These are phyloP conservation scores for Curvularia eragrostidis DNA, from an alignment of 2,329 filamentous ascomycete genomes.

Conservation along the genomic window DNA sequence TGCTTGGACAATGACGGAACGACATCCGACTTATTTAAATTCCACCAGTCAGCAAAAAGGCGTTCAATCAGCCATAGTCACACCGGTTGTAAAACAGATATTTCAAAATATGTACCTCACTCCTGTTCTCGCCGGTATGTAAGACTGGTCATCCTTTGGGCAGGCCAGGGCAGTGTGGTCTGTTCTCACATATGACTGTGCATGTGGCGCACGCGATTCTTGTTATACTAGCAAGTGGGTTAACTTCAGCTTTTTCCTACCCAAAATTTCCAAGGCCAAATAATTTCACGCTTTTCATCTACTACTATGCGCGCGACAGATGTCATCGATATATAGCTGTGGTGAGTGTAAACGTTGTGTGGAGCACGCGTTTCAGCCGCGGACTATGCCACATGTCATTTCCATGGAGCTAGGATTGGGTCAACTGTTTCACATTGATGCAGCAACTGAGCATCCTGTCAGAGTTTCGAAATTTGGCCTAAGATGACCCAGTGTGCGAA, in stretches of 20 bases:
- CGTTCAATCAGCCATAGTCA: neutral
- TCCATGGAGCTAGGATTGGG: neutral
- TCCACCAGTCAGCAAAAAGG: conserved; percentile 13
- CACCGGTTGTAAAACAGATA: neutral
- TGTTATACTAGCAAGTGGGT: neutral
- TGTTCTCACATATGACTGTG: neutral
- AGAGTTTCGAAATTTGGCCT: neutral
- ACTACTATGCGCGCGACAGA: neutral
- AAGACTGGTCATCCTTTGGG: neutral
- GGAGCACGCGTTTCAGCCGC: neutral
- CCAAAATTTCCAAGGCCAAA: neutral
- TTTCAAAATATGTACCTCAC: neutral
- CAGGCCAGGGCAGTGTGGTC: neutral
- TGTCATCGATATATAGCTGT: neutral
- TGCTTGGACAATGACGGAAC: conserved; percentile 2
- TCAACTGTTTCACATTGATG: conserved; percentile 1
- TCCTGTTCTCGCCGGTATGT: neutral
- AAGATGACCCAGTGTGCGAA: neutral
- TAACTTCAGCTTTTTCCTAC: neutral
- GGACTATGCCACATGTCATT: conserved; percentile 1
- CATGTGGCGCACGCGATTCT: neutral
- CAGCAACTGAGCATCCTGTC: neutral
- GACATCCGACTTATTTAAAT: neutral
- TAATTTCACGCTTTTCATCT: neutral
- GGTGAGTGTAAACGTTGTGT: neutral